These are phyloP conservation scores for Talaromyces verruculosus DNA, from an alignment of 2,329 filamentous ascomycete species.

Conservation along the genomic window DNA sequence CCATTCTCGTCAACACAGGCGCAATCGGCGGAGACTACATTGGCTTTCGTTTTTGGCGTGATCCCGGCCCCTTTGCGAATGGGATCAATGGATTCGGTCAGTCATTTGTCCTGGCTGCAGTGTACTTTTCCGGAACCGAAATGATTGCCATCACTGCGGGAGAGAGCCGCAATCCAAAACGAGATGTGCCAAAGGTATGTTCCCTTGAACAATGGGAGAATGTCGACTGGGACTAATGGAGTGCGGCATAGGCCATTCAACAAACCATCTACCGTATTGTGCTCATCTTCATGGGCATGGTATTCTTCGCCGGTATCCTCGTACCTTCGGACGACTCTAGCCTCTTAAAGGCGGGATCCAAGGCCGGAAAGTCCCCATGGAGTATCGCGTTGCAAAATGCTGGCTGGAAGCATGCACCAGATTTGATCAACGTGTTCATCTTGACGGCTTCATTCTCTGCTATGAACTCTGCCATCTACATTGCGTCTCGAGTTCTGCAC, in stretches of 20 bases:
- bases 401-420: conserved; percentile 36
- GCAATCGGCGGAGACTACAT: conserved; percentile 39
- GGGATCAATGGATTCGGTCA: conserved; percentile 35
- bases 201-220: not conserved
- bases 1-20: conserved; percentile 38
- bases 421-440: conserved; percentile 43
- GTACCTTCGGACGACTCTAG: conserved; percentile 62
- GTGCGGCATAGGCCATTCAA: conserved; percentile 11
- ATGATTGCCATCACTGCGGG: conserved; percentile 47
- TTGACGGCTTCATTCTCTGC: conserved; percentile 44
- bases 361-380: conserved; percentile 40
- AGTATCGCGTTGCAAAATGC: conserved; percentile 44
- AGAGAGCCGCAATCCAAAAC: conserved; percentile 60
- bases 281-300: conserved; percentile 50
- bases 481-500: conserved; percentile 65
- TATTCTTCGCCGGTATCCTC: conserved; percentile 69
- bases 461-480: conserved; percentile 44
- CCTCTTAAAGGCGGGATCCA: conserved; percentile 48
- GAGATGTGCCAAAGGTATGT: conserved; percentile 59
- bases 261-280: conserved; percentile 72
- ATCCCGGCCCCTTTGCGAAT: conserved; percentile 23
- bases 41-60: conserved; percentile 37
- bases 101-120: conserved; percentile 38
- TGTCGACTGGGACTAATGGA: not conserved
- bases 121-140: conserved; percentile 41